A percentile compares a stretch with the other conserved stretches of the same genome.
phyloP scores from a whole-genome alignment of 192 early-diverging fungal genomes.

The Umbelopsis isabellina region DNA sequence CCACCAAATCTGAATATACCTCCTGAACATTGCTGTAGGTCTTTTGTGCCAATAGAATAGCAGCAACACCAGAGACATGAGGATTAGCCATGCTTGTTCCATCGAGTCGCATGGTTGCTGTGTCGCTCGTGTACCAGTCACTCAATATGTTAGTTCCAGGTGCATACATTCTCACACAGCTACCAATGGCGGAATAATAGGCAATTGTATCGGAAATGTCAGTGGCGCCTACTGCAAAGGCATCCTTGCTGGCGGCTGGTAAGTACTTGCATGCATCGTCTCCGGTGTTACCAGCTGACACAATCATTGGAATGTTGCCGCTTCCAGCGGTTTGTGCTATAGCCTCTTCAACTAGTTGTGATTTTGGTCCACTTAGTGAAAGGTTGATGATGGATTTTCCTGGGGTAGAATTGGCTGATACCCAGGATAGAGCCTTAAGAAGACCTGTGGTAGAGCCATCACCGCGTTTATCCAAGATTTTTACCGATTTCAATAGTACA shows the following conservation, averaged over 20 bases:
- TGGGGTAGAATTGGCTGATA: conserved; percentile 26
- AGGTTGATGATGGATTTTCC: conserved; percentile 60
- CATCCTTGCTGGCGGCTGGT: conserved; percentile 49
- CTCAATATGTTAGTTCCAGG: conserved; percentile 60
- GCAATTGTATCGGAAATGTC: conserved; percentile 45
- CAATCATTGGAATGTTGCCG: conserved; percentile 52
- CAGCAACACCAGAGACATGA: conserved; percentile 54
- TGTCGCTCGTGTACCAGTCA: conserved; percentile 33
- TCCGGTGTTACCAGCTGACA: conserved; percentile 63
- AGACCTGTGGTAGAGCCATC: conserved; percentile 52
- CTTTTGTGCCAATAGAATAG: conserved; percentile 36
- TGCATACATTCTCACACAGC: conserved; percentile 65
- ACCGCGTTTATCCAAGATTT: conserved; percentile 60
- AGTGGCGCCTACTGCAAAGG: conserved; percentile 52
- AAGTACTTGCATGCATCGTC: conserved; percentile 59
- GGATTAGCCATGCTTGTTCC: conserved; percentile 58
- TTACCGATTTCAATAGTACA: conserved; percentile 57
- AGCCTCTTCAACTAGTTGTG: conserved; percentile 48
- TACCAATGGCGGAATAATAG: conserved; percentile 53
- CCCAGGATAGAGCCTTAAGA: conserved; percentile 50
- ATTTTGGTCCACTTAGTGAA: conserved; percentile 59
- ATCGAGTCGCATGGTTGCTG: conserved; percentile 40
- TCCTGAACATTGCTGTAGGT: conserved; percentile 32
- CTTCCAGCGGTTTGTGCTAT: conserved; percentile 31
- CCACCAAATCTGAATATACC: conserved; percentile 35